These are phyloP conservation scores for Spongispora temasekensis DNA, from an alignment of 1,284 basidiomycete species.

Conservation along the genomic window DNA sequence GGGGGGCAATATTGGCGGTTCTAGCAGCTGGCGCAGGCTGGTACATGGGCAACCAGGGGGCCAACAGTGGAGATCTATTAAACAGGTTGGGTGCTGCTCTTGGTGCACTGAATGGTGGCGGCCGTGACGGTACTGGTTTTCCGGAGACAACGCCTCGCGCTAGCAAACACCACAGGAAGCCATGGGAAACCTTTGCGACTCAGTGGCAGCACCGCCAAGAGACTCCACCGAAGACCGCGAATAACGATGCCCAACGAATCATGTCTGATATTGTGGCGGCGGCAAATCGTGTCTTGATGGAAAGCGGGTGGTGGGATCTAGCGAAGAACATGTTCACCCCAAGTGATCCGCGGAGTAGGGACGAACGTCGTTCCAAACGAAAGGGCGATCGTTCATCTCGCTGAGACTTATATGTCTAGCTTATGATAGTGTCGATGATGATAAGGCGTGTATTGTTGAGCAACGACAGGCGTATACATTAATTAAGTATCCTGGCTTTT, in stretches of 20 bases:
- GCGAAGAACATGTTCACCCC: constrained; percentile 38
- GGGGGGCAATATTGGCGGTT: constrained; percentile 60
- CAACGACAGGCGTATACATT: constrained; percentile 12
- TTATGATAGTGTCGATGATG: constrained; percentile 2
- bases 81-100: constrained; percentile 45
- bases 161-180: constrained; percentile 44
- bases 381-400: constrained; percentile 12
- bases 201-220: constrained; percentile 57
- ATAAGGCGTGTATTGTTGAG: constrained; percentile 6
- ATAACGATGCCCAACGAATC: constrained; percentile 42
- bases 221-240: constrained; percentile 18
- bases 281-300: constrained; percentile 38
- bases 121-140: constrained; percentile 33
- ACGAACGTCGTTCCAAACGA: constrained; percentile 18
- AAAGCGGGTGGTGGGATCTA: constrained; percentile 47
- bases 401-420: constrained; percentile 12
- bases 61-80: constrained; percentile 39
- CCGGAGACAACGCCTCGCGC: constrained; percentile 29
- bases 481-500: constrained; percentile 11
- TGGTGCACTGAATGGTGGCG: constrained; percentile 43
- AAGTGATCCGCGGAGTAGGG: constrained; percentile 12
- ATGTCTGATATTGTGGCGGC: constrained; percentile 47
- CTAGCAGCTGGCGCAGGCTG: constrained; percentile 55
- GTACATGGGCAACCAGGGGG: constrained; percentile 45
- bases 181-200: constrained; percentile 67